Conservation (phyloP, 2,329 filamentous ascomycete genomes). For the Sclerotinia glacialis region DNA sequence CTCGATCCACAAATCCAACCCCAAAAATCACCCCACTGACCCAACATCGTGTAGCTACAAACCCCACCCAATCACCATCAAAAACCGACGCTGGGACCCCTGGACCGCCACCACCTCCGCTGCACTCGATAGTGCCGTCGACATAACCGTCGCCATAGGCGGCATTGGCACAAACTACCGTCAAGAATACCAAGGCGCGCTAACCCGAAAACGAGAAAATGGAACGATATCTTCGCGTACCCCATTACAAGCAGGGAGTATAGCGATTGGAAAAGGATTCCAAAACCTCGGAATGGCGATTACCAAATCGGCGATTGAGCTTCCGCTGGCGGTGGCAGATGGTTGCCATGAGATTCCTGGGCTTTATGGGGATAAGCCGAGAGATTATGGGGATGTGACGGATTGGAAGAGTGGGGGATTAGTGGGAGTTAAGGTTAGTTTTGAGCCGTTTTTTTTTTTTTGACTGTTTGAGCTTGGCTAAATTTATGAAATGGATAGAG, state of each 20-base stretch:
- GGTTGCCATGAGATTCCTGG: neutral
- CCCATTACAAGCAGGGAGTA: neutral
- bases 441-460: neutral
- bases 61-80: neutral
- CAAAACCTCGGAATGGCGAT: neutral
- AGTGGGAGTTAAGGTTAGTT: neutral
- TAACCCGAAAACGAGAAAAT: neutral
- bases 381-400: neutral
- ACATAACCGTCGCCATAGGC: neutral
- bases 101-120: conserved; percentile 4
- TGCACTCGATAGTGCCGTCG: neutral
- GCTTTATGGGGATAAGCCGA: conserved; percentile 5
- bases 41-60: neutral
- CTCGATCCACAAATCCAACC: neutral
- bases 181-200: neutral
- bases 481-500: neutral
- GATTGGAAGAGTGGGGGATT: conserved; percentile 12
- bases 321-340: conserved; percentile 1
- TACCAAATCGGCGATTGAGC: conserved; percentile 13
- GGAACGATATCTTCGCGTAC: neutral
- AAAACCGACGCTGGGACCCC: conserved; percentile 3
- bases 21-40: conserved; percentile 1
- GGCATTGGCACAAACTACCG: neutral
- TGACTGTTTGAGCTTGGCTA: too few relatives aligned
- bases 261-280: conserved; percentile 20